phyloP scores from a whole-genome alignment of 305 asterid species.

The Fraxinus angustifolia region DNA sequence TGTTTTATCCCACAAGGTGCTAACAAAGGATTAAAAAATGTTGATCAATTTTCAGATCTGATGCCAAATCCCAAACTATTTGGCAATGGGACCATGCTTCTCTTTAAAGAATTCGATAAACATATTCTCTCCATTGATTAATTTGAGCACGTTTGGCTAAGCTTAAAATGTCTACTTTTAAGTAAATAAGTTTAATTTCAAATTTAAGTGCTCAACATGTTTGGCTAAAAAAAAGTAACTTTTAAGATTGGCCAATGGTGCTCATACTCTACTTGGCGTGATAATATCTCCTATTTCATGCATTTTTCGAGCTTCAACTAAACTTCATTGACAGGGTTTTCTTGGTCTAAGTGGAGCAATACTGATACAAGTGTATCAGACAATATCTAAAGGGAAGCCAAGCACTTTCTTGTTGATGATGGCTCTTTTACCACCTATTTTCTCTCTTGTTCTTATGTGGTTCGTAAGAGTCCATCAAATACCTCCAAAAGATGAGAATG shows the following conservation, averaged over 20 bases:
- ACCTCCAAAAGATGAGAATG: slow-evolving; percentile 29
- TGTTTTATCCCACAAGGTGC: not conserved
- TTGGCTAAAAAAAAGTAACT: too few relatives aligned
- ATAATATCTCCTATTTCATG: not conserved
- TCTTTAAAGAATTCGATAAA: not conserved
- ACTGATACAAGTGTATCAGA: slow-evolving; percentile 62
- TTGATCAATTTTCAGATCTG: not conserved
- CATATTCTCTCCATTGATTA: not conserved
- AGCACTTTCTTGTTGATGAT: slow-evolving; percentile 69
- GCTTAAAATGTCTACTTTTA: not conserved
- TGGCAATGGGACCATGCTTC: not conserved
- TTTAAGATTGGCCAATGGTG: too few relatives aligned
- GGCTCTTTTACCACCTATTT: slow-evolving; percentile 56
- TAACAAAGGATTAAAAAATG: not conserved
- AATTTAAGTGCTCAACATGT: too few relatives aligned
- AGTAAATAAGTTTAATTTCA: too few relatives aligned
- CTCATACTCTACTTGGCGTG: not conserved
- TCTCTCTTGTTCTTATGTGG: slow-evolving; percentile 61
- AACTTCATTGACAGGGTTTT: slow-evolving; percentile 61
- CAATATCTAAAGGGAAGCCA: slow-evolving; percentile 60
- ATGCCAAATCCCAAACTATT: not conserved
- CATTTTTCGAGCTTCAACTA: not conserved
- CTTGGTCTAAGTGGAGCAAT: slow-evolving; percentile 90
- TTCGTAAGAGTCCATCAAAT: slow-evolving; percentile 45
- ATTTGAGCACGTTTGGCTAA: not conserved